phyloP scores from a whole-genome alignment of 139 green algal genomes.

The Tetraselmis chui region DNA sequence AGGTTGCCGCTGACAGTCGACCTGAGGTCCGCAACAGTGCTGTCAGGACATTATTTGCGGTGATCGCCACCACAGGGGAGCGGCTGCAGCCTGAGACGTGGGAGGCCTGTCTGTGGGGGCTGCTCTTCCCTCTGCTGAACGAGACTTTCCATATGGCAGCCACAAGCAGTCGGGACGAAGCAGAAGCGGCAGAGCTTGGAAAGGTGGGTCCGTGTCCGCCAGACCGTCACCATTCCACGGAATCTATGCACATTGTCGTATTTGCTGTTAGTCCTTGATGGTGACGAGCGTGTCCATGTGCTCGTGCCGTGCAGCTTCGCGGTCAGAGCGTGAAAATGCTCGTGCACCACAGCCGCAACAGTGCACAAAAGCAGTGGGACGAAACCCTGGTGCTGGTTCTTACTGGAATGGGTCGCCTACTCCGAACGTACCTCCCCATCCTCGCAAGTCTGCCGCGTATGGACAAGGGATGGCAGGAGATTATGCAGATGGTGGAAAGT shows the following conservation, averaged over 20 bases:
- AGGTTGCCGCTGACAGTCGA: conserved; percentile 25
- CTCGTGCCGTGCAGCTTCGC: conserved; percentile 64
- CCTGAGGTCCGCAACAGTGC: conserved; percentile 79
- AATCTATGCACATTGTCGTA: background rate
- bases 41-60: conserved; percentile 75
- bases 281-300: conserved; percentile 35
- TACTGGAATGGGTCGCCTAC: conserved; percentile 66
- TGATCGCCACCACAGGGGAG: conserved; percentile 61
- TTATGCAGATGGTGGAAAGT: conserved; percentile 67
- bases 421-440: conserved; percentile 62
- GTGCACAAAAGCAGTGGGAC: conserved; percentile 92
- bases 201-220: too few relatives aligned
- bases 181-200: conserved; percentile 2
- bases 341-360: conserved; percentile 91
- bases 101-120: conserved; percentile 66
- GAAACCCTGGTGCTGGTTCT: conserved; percentile 85
- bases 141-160: conserved; percentile 55
- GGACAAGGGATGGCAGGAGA: conserved; percentile 37
- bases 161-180: conserved; percentile 46
- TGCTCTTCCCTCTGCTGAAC: conserved; percentile 74
- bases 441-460: conserved; percentile 58
- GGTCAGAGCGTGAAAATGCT: conserved; percentile 71
- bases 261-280: background rate
- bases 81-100: conserved; percentile 45
- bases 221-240: background rate